A percentile compares a stretch with the other conserved stretches of the same genome.
phyloP scores from a whole-genome alignment of 2,329 filamentous ascomycete genomes.

The Pseudogymnoascus sp. region DNA sequence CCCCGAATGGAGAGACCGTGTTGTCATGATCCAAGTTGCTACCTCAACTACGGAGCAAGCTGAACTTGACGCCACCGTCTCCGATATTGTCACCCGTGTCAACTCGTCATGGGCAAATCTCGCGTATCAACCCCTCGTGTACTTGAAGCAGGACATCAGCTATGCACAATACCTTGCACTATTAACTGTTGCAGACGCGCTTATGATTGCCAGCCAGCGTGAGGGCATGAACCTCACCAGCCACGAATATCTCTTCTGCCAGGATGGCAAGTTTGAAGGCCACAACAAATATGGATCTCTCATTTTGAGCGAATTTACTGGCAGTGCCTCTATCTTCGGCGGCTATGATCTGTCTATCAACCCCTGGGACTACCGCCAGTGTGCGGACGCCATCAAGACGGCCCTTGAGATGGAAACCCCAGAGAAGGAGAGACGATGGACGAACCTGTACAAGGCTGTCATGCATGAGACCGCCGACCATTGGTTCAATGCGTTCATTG shows the following conservation, averaged over 20 bases:
- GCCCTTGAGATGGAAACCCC: constrained; percentile 72
- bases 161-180: constrained; percentile 91
- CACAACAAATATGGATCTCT: constrained; percentile 78
- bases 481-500: constrained; percentile 73
- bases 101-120: constrained; percentile 87
- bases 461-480: constrained; percentile 73
- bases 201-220: constrained; percentile 91
- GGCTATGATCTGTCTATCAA: constrained; percentile 79
- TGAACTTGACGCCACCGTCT: constrained; percentile 79
- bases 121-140: constrained; percentile 85
- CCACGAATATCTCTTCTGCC: constrained; percentile 88
- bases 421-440: constrained; percentile 70
- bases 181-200: constrained; percentile 76
- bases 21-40: constrained; percentile 88
- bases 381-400: constrained; percentile 73
- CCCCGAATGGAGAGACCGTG: constrained; percentile 78
- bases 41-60: constrained; percentile 82
- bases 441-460: constrained; percentile 62
- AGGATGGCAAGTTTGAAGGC: constrained; percentile 64
- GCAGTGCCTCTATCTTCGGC: constrained; percentile 77
- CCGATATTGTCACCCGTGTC: constrained; percentile 89
- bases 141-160: constrained; percentile 88
- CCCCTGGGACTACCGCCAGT: constrained; percentile 89
- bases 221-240: constrained; percentile 97
- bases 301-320: constrained; percentile 92